Conservation (phyloP, 305 asterid genomes). For the Fraxinus dipetala region DNA sequence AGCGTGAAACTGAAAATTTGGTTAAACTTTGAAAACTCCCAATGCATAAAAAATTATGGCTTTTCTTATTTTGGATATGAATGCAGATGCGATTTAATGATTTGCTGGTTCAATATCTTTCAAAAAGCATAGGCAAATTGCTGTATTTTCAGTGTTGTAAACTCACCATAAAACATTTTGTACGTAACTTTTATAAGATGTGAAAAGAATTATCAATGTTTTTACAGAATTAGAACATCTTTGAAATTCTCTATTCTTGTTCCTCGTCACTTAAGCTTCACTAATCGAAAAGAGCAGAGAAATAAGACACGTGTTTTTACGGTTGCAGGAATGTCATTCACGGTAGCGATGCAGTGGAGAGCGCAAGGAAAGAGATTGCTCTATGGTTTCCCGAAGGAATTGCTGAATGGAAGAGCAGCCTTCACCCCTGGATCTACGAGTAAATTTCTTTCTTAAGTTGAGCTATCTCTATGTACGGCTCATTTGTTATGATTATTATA, state of each 20-base stretch:
- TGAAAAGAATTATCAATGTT: not conserved
- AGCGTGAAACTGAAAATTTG: not conserved
- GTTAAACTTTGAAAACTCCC: not conserved
- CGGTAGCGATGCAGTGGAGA: constrained; percentile 93
- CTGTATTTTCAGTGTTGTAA: not conserved
- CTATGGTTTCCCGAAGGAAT: constrained; percentile 93
- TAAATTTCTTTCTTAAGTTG: constrained; percentile 12
- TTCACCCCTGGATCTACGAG: constrained; percentile 80
- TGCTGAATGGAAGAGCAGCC: constrained; percentile 83
- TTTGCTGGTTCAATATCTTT: not conserved
- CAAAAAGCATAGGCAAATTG: not conserved
- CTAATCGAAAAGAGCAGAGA: not conserved
- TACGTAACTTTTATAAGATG: not conserved
- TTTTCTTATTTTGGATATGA: not conserved
- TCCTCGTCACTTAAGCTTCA: not conserved
- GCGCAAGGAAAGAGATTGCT: constrained; percentile 83
- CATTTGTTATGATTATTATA: not conserved
- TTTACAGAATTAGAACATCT: not conserved
- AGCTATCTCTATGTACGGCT: not conserved
- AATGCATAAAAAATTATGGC: not conserved
- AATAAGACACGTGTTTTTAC: not conserved
- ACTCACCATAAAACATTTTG: not conserved
- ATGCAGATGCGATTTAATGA: not conserved
- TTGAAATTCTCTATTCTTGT: not conserved
- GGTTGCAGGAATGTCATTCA: constrained; percentile 81